Evolutionary conservation across 1,139 yeast species (phyloP).

Genomic region (Yamadazyma siamensis): DNA sequence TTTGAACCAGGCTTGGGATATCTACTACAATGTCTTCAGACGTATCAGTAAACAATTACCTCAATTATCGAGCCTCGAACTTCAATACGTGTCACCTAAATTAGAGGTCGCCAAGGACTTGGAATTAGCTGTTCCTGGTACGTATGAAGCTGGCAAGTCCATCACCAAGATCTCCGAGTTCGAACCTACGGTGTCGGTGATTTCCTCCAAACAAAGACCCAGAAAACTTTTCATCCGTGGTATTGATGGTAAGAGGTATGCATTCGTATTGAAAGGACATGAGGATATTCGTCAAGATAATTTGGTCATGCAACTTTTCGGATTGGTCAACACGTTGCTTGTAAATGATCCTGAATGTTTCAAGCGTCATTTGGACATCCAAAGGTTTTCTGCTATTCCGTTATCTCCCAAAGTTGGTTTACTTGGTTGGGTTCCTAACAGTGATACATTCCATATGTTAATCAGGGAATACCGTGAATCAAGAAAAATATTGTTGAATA

Average conservation of each 20-base stretch:
- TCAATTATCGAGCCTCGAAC: constrained; percentile 78
- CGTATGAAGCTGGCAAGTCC: constrained; percentile 83
- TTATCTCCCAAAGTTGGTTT: constrained; percentile 96
- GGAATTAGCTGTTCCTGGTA: constrained; percentile 91
- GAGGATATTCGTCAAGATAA: constrained; percentile 98
- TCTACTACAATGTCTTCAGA: constrained; percentile 89
- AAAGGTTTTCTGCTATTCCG: constrained; percentile 89
- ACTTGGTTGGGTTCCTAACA: constrained; percentile 95
- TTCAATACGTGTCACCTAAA: constrained; percentile 92
- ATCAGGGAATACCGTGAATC: constrained; percentile 92
- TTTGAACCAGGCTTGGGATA: constrained; percentile 96
- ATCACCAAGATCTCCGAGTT: constrained; percentile 68
- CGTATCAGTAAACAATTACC: constrained; percentile 87
- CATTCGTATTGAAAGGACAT: constrained; percentile 83
- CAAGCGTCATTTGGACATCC: constrained; percentile 92
- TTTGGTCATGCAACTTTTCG: constrained; percentile 96
- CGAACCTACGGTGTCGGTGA: constrained; percentile 84
- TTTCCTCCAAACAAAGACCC: constrained; percentile 95
- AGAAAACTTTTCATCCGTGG: constrained; percentile 77
- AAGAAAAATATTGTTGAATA: constrained; percentile 81
- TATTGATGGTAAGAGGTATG: constrained; percentile 88
- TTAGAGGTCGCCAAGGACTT: constrained; percentile 74
- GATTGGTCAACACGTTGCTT: constrained; percentile 86
- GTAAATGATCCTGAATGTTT: constrained; percentile 93
- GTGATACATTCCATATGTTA: constrained; percentile 93